Evolutionary conservation across 148 eudicot genomes (phyloP).

Genomic region (Amaranthus hypochondriacus): DNA sequence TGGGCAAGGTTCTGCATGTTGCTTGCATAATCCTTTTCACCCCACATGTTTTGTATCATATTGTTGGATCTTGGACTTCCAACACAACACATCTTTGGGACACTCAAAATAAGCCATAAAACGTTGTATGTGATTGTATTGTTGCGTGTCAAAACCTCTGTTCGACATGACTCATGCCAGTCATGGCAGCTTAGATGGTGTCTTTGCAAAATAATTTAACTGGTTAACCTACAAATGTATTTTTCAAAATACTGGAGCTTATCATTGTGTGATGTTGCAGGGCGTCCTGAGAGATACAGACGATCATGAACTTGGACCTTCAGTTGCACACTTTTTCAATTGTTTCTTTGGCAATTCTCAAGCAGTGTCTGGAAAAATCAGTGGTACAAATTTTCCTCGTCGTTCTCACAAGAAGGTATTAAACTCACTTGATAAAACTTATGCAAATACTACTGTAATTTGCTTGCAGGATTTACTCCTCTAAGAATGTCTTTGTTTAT

Average conservation of each 20-base stretch:
- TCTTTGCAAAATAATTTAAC: too few relatives aligned
- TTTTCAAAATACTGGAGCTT: neutral
- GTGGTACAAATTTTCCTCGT: conserved; percentile 30
- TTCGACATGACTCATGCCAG: too few relatives aligned
- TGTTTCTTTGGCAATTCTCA: conserved; percentile 80
- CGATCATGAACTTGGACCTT: conserved; percentile 80
- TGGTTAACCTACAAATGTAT: neutral
- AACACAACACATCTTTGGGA: too few relatives aligned
- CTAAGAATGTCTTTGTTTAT: too few relatives aligned
- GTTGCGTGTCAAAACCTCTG: too few relatives aligned
- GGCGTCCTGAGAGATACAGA: conserved; percentile 77
- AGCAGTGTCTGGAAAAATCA: conserved; percentile 39
- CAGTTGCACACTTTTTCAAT: conserved; percentile 73
- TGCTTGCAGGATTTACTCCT: neutral
- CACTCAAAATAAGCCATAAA: too few relatives aligned
- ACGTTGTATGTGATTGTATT: too few relatives aligned
- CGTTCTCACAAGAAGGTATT: conserved; percentile 68
- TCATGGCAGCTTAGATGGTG: too few relatives aligned
- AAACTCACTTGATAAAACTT: neutral
- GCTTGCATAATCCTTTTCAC: too few relatives aligned
- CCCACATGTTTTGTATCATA: too few relatives aligned
- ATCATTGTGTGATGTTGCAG: conserved; percentile 35
- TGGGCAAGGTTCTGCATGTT: too few relatives aligned
- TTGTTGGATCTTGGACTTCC: too few relatives aligned
- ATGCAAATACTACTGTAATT: neutral